These are phyloP conservation scores for Teratosphaeria nubilosa DNA, from an alignment of 2,329 filamentous ascomycete species.

Conservation along the genomic window DNA sequence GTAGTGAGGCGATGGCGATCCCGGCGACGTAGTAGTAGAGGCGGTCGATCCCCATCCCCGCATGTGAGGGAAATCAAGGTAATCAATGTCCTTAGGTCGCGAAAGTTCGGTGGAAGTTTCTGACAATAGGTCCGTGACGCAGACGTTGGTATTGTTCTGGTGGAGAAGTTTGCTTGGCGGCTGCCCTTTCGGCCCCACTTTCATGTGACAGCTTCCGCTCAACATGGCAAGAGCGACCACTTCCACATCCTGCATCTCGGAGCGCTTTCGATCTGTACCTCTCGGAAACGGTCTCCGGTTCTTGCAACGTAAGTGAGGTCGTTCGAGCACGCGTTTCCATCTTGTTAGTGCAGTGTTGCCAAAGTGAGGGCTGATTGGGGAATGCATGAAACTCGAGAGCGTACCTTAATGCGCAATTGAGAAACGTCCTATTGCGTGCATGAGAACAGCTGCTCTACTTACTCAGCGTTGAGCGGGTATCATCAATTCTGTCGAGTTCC, in stretches of 20 bases:
- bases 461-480: conserved; percentile 28
- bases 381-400: background rate
- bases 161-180: conserved; percentile 1
- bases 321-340: too few relatives aligned
- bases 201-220: background rate
- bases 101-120: background rate
- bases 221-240: background rate
- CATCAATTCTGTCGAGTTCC: conserved; percentile 8
- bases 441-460: conserved; percentile 9
- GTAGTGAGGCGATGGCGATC: conserved; percentile 11
- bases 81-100: background rate
- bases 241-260: background rate
- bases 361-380: background rate
- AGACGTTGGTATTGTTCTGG: conserved; percentile 9
- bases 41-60: conserved; percentile 17
- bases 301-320: too few relatives aligned
- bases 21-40: conserved; percentile 20
- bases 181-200: background rate
- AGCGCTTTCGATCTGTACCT: background rate
- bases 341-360: background rate
- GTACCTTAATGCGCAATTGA: background rate
- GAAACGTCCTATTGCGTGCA: background rate
- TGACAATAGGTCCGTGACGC: conserved; percentile 5
- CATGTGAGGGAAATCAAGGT: background rate
- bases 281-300: background rate